Percentiles rank a stretch among this genome's conserved stretches.
These are phyloP conservation scores for Zangia roseola DNA, from an alignment of 768 basidiomycete genomes.

Conservation along the genomic window DNA sequence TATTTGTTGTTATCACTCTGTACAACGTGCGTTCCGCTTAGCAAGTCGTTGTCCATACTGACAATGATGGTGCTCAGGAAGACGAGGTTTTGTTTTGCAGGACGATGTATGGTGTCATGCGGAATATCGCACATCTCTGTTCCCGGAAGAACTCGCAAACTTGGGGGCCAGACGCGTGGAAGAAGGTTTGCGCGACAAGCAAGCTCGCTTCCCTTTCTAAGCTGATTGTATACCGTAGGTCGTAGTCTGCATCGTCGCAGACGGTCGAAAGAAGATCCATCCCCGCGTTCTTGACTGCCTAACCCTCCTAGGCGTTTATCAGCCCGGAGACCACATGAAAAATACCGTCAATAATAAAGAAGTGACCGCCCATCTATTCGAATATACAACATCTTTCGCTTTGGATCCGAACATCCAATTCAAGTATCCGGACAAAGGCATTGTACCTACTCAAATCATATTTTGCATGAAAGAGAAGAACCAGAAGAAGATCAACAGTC, in stretches of 20 bases:
- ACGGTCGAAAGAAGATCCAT: conserved; percentile 81
- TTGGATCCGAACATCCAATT: conserved; percentile 80
- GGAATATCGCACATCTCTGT: conserved; percentile 77
- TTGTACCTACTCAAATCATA: conserved; percentile 92
- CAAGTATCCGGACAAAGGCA: conserved; percentile 88
- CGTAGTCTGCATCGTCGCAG: conserved; percentile 89
- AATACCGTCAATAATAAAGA: conserved; percentile 70
- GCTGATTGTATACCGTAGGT: conserved; percentile 46
- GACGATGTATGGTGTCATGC: conserved; percentile 94
- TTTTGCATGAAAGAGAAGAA: conserved; percentile 93
- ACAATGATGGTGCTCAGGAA: conserved; percentile 47
- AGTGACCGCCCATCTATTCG: conserved; percentile 76
- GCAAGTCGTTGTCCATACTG: conserved; percentile 7
- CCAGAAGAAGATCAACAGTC: conserved; percentile 95
- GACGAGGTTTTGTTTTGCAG: conserved; percentile 89
- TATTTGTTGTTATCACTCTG: conserved; percentile 96
- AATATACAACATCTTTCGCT: conserved; percentile 82
- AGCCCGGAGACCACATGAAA: conserved; percentile 60
- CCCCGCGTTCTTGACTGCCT: conserved; percentile 86
- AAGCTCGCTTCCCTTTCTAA: neutral
- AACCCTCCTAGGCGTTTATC: conserved; percentile 91
- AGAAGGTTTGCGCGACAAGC: conserved; percentile 57
- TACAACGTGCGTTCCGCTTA: conserved; percentile 72
- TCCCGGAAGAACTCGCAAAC: conserved; percentile 88
- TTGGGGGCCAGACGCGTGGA: conserved; percentile 97